Conservation (phyloP, 352 stramenopile genomes). For the Aphanomyces astaci region DNA sequence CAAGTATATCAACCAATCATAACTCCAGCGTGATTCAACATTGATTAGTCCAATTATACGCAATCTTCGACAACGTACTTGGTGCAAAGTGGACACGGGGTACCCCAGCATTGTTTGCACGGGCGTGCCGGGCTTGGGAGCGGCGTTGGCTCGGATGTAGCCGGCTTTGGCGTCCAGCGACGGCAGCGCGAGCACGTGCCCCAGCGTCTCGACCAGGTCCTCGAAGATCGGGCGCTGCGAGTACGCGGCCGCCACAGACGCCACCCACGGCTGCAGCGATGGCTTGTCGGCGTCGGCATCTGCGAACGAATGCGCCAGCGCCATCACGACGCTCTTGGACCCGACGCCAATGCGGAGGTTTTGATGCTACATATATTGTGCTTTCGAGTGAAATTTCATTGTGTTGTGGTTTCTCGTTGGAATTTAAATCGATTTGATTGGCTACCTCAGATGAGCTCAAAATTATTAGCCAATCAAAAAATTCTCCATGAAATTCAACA, state of each 20-base stretch:
- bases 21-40: too few relatives aligned
- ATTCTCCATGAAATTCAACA: too few relatives aligned
- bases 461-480: too few relatives aligned
- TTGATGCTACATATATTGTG: constrained; percentile 53
- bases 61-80: constrained; percentile 35
- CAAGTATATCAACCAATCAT: too few relatives aligned
- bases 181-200: constrained; percentile 17
- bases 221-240: constrained; percentile 68
- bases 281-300: not conserved
- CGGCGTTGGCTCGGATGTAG: constrained; percentile 24
- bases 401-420: too few relatives aligned
- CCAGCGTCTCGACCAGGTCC: constrained; percentile 31
- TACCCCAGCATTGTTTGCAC: constrained; percentile 78
- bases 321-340: constrained; percentile 68
- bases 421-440: too few relatives aligned
- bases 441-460: too few relatives aligned
- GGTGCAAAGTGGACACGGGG: constrained; percentile 47
- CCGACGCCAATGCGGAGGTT: constrained; percentile 74
- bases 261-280: constrained; percentile 39
- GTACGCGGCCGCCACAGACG: constrained; percentile 58
- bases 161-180: constrained; percentile 26
- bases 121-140: constrained; percentile 42
- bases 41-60: not conserved
- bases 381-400: too few relatives aligned
- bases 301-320: constrained; percentile 43